Percentiles rank a stretch among this genome's conserved stretches.
Conservation (phyloP, 352 stramenopile species). For the Pythium phragmiticola region DNA sequence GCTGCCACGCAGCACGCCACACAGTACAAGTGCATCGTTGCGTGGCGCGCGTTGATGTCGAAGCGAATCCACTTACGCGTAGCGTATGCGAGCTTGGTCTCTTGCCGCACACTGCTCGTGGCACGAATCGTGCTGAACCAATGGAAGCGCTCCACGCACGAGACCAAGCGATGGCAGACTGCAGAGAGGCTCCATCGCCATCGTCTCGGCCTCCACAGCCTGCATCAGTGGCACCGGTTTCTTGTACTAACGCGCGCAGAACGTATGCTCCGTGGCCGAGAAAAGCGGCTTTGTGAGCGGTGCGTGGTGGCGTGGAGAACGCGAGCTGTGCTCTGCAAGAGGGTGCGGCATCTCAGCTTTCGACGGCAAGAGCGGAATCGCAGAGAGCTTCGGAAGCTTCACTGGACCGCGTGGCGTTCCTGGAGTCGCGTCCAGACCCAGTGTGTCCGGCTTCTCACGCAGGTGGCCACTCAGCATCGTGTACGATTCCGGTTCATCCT, state of each 20-base stretch:
- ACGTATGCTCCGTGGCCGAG: slow-evolving; percentile 40
- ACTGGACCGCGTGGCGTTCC: slow-evolving; percentile 38
- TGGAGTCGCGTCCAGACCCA: slow-evolving; percentile 31
- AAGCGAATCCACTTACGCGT: slow-evolving; percentile 22
- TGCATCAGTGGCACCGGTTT: slow-evolving; percentile 42
- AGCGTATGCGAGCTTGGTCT: slow-evolving; percentile 31
- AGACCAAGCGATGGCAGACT: slow-evolving; percentile 14
- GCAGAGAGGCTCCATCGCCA: background rate
- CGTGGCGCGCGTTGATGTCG: slow-evolving; percentile 33
- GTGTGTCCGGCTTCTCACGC: slow-evolving; percentile 38
- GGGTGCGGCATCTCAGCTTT: slow-evolving; percentile 26
- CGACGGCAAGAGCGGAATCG: slow-evolving; percentile 7
- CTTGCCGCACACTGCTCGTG: slow-evolving; percentile 31
- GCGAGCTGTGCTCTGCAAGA: slow-evolving; percentile 17
- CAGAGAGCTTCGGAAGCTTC: background rate
- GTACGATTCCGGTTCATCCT: slow-evolving; percentile 51
- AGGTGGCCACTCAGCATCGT: slow-evolving; percentile 33
- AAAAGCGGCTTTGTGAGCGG: slow-evolving; percentile 25
- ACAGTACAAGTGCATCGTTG: slow-evolving; percentile 38
- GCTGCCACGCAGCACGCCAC: slow-evolving; percentile 37
- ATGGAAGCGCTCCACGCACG: slow-evolving; percentile 28
- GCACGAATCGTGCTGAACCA: slow-evolving; percentile 31
- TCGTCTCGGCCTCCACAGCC: background rate
- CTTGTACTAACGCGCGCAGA: slow-evolving; percentile 52
- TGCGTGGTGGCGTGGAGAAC: slow-evolving; percentile 53